Evolutionary conservation across 495 filamentous ascomycete genomes (phyloP).

Genomic region (Xylaria cubensis): DNA sequence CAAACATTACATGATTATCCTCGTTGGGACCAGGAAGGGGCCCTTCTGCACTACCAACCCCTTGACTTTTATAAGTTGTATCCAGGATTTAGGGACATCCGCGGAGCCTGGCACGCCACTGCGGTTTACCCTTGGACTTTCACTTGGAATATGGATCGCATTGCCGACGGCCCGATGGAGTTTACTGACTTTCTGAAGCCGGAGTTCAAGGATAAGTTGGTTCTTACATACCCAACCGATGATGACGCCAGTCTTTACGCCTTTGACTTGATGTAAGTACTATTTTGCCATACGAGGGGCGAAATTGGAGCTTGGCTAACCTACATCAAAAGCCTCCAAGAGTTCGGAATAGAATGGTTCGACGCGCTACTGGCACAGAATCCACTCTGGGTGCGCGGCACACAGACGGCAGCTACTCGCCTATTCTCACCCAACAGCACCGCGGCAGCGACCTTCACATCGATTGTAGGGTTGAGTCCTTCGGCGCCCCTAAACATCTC

Average conservation of each 20-base stretch:
- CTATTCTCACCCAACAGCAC: conserved; percentile 17
- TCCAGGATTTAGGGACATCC: conserved; percentile 37
- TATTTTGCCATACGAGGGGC: background rate
- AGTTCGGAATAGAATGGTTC: conserved; percentile 46
- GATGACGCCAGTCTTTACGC: conserved; percentile 45
- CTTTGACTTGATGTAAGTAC: conserved; percentile 41
- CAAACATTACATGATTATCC: conserved; percentile 49
- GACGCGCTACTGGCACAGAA: conserved; percentile 42
- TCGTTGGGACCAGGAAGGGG: conserved; percentile 44
- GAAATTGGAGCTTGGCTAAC: background rate
- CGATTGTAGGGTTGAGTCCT: conserved; percentile 3
- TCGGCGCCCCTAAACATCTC: conserved; percentile 13
- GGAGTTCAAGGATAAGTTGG: conserved; percentile 43
- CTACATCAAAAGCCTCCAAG: conserved; percentile 29
- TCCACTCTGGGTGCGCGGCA: conserved; percentile 46
- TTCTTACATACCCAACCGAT: conserved; percentile 49
- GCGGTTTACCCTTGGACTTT: conserved; percentile 21
- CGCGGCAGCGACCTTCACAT: conserved; percentile 6
- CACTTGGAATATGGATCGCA: conserved; percentile 35
- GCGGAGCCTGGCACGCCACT: conserved; percentile 16
- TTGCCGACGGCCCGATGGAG: conserved; percentile 28
- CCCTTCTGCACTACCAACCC: conserved; percentile 42
- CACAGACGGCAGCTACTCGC: conserved; percentile 37
- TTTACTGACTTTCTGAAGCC: conserved; percentile 42
- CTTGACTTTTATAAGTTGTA: conserved; percentile 39